Conservation (phyloP, 2,329 filamentous ascomycete genomes). For the Hymenoscyphus fructigenus region DNA sequence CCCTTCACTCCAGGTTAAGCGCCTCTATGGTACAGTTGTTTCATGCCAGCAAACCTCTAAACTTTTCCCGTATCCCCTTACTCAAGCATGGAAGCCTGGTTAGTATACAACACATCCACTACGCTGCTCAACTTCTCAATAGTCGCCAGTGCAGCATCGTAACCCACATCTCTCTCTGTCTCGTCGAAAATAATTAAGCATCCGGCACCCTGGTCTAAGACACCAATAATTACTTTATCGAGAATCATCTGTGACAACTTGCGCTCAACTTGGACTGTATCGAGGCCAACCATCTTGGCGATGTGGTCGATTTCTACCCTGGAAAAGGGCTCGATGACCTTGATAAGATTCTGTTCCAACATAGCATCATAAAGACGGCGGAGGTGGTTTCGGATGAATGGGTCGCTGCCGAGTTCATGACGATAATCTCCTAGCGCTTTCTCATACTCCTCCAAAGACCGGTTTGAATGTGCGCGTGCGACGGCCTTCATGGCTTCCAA, state of each 20-base stretch:
- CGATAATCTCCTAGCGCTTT: constrained; percentile 85
- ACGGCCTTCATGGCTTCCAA: constrained; percentile 99
- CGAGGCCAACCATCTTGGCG: constrained; percentile 94
- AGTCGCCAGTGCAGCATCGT: constrained; percentile 89
- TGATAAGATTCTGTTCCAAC: constrained; percentile 99
- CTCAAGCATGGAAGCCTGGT: constrained; percentile 94
- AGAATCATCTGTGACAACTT: constrained; percentile 99
- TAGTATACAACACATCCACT: constrained; percentile 95
- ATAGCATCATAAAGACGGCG: constrained; percentile 96
- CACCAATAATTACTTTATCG: constrained; percentile 97
- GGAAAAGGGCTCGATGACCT: constrained; percentile 98
- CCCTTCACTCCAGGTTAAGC: constrained; percentile 12
- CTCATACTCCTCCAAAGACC: constrained; percentile 96
- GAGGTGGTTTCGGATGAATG: constrained; percentile 96
- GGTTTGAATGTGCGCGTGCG: constrained; percentile 90
- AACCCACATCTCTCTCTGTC: constrained; percentile 86
- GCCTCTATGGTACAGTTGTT: constrained; percentile 35
- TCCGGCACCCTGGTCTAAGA: constrained; percentile 94
- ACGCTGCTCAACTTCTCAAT: constrained; percentile 97
- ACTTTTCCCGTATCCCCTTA: constrained; percentile 44
- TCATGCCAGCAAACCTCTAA: constrained; percentile 14
- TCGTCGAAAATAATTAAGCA: constrained; percentile 98
- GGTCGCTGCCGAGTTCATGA: constrained; percentile 89
- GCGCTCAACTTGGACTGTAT: constrained; percentile 94
- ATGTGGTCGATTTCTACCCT: constrained; percentile 96